These are phyloP conservation scores for Colletotrichum acutatum DNA, from an alignment of 2,329 filamentous ascomycete genomes.

Conservation along the genomic window DNA sequence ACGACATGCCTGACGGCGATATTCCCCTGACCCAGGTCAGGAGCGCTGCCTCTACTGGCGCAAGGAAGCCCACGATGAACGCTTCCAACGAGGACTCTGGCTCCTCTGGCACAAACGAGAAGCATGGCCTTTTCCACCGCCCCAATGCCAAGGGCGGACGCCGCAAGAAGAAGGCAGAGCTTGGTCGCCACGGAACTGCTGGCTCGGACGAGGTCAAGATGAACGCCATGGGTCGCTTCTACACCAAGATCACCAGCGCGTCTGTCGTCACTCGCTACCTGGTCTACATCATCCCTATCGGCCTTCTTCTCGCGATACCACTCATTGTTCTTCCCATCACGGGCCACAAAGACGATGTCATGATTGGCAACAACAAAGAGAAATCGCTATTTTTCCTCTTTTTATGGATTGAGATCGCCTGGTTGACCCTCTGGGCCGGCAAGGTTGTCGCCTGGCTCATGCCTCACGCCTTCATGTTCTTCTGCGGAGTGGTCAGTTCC, in stretches of 20 bases:
- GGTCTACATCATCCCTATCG: slow-evolving; percentile 74
- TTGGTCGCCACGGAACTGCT: slow-evolving; percentile 56
- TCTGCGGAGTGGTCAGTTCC: slow-evolving; percentile 75
- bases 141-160: slow-evolving; percentile 54
- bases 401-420: slow-evolving; percentile 76
- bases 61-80: slow-evolving; percentile 57
- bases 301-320: slow-evolving; percentile 69
- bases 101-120: slow-evolving; percentile 54
- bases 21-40: slow-evolving; percentile 68
- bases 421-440: slow-evolving; percentile 74
- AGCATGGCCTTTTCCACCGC: slow-evolving; percentile 55
- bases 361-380: slow-evolving; percentile 51
- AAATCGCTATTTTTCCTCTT: slow-evolving; percentile 71
- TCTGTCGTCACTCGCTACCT: slow-evolving; percentile 74
- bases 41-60: slow-evolving; percentile 66
- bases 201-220: slow-evolving; percentile 64
- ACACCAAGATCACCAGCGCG: slow-evolving; percentile 72
- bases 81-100: slow-evolving; percentile 46
- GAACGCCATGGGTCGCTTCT: slow-evolving; percentile 74
- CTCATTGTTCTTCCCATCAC: slow-evolving; percentile 65
- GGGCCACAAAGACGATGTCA: slow-evolving; percentile 50
- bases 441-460: slow-evolving; percentile 72
- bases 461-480: slow-evolving; percentile 73
- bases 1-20: slow-evolving; percentile 51
- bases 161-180: slow-evolving; percentile 59